Evolutionary conservation across 345 rosid genomes (phyloP).

Genomic region (Bruguiera sexangula): DNA sequence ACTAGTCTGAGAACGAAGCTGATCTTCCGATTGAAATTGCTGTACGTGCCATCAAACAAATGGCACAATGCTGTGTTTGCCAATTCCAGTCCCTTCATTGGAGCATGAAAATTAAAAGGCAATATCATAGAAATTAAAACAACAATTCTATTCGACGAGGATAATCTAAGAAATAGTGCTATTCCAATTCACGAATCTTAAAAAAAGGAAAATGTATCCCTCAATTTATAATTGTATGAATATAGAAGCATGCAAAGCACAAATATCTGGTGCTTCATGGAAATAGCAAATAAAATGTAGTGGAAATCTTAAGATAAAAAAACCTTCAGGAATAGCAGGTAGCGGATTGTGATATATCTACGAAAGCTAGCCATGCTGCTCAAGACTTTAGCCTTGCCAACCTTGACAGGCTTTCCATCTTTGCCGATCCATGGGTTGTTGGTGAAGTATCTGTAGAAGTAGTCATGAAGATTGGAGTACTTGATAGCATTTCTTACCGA

Average conservation of each 20-base stretch:
- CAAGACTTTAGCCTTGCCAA: slow-evolving; percentile 41
- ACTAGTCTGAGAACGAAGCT: slow-evolving; percentile 56
- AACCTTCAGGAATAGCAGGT: slow-evolving; percentile 64
- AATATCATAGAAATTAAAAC: too few relatives aligned
- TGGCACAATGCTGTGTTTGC: slow-evolving; percentile 48
- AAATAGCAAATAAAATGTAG: background rate
- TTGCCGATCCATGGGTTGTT: slow-evolving; percentile 75
- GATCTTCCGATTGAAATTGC: slow-evolving; percentile 48
- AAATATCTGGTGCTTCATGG: too few relatives aligned
- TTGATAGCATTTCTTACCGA: slow-evolving; percentile 51
- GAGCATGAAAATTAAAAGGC: background rate
- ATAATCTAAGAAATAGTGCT: too few relatives aligned
- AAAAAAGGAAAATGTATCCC: too few relatives aligned
- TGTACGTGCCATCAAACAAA: slow-evolving; percentile 35
- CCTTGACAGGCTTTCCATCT: slow-evolving; percentile 65
- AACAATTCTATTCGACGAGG: too few relatives aligned
- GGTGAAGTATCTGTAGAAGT: slow-evolving; percentile 46
- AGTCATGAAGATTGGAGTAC: slow-evolving; percentile 39
- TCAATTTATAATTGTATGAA: too few relatives aligned
- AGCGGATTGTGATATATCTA: slow-evolving; percentile 64
- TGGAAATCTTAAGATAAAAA: background rate
- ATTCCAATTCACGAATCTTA: too few relatives aligned
- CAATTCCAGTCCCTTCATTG: slow-evolving; percentile 40
- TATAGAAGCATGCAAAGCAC: too few relatives aligned
- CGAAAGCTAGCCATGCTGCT: slow-evolving; percentile 68